Evolutionary conservation across 768 basidiomycete genomes (phyloP).

Genomic region (Lentinula boryana): DNA sequence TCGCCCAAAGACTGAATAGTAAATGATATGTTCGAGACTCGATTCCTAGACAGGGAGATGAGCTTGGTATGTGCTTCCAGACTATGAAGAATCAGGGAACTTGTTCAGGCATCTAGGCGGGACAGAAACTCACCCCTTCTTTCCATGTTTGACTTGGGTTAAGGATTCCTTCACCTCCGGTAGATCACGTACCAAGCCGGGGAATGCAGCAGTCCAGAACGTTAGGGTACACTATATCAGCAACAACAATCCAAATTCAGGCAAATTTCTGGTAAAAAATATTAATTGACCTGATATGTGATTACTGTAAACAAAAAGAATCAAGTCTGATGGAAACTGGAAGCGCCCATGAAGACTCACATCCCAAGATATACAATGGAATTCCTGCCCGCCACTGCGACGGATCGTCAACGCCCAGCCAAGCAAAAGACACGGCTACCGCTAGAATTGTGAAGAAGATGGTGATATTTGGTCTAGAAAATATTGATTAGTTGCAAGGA

Average conservation of each 20-base stretch:
- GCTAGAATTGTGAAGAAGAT: slow-evolving; percentile 67
- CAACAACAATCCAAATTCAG: no score
- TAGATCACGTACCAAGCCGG: slow-evolving; percentile 64
- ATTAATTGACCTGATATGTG: slow-evolving; percentile 51
- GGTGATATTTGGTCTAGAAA: slow-evolving; percentile 65
- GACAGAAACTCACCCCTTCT: slow-evolving; percentile 36
- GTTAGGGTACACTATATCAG: slow-evolving; percentile 52
- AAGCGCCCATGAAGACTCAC: slow-evolving; percentile 30
- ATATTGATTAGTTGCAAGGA: slow-evolving; percentile 2
- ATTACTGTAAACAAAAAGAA: slow-evolving; percentile 40
- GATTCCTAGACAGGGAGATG: slow-evolving; percentile 64
- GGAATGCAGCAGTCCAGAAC: slow-evolving; percentile 83
- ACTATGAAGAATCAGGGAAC: slow-evolving; percentile 17
- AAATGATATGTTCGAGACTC: slow-evolving; percentile 73
- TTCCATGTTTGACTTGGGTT: slow-evolving; percentile 27
- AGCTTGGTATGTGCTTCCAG: slow-evolving; percentile 44
- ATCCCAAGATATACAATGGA: slow-evolving; percentile 56
- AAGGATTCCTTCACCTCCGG: slow-evolving; percentile 60
- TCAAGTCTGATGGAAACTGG: background rate
- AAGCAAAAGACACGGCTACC: slow-evolving; percentile 66
- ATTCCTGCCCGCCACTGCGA: slow-evolving; percentile 59
- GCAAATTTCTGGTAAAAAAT: background rate
- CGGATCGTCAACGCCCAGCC: slow-evolving; percentile 67
- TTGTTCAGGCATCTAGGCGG: background rate
- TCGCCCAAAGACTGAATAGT: slow-evolving; percentile 66